Conservation (phyloP, 2,329 filamentous ascomycete species). For the Aspergillus japonicus region DNA sequence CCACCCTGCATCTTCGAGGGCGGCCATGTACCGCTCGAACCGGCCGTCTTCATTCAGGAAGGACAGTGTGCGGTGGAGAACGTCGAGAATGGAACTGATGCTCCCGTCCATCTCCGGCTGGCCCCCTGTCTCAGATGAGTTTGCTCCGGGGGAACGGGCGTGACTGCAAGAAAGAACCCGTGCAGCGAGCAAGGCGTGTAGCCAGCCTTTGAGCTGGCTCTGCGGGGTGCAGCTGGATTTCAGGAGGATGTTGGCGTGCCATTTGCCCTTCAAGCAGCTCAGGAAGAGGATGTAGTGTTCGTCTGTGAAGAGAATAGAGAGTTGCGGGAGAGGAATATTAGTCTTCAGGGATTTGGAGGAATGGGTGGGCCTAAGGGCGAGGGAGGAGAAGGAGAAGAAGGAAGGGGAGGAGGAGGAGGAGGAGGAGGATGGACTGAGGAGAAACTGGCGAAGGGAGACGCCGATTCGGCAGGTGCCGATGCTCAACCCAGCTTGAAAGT, state of each 20-base stretch:
- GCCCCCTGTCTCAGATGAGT: background rate
- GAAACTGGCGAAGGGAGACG: slow-evolving; percentile 41
- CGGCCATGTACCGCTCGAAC: slow-evolving; percentile 47
- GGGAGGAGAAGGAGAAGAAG: slow-evolving; percentile 11
- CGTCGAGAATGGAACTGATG: slow-evolving; percentile 24
- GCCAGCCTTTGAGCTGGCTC: slow-evolving; percentile 62
- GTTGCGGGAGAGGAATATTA: slow-evolving; percentile 44
- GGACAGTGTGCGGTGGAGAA: slow-evolving; percentile 45
- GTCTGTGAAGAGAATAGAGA: slow-evolving; percentile 53
- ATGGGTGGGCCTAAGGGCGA: background rate
- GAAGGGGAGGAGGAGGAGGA: slow-evolving; percentile 9
- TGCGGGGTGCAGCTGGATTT: slow-evolving; percentile 56
- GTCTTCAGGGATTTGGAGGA: slow-evolving; percentile 27
- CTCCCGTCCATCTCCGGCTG: background rate
- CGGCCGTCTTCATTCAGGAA: slow-evolving; percentile 39
- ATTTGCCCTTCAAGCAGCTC: slow-evolving; percentile 31
- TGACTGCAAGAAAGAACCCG: slow-evolving; percentile 18
- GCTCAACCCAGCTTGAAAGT: background rate
- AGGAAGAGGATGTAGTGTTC: slow-evolving; percentile 64
- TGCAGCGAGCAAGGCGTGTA: slow-evolving; percentile 56
- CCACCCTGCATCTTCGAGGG: slow-evolving; percentile 59
- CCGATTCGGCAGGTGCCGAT: slow-evolving; percentile 59
- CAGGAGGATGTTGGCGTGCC: slow-evolving; percentile 59
- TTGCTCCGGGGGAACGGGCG: background rate
- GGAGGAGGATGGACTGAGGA: slow-evolving; percentile 19